Evolutionary conservation across 2,329 filamentous ascomycete genomes (phyloP), one percentile per base, ranked within the genome.

Genomic region (Fusarium tricinctum): DNA sequence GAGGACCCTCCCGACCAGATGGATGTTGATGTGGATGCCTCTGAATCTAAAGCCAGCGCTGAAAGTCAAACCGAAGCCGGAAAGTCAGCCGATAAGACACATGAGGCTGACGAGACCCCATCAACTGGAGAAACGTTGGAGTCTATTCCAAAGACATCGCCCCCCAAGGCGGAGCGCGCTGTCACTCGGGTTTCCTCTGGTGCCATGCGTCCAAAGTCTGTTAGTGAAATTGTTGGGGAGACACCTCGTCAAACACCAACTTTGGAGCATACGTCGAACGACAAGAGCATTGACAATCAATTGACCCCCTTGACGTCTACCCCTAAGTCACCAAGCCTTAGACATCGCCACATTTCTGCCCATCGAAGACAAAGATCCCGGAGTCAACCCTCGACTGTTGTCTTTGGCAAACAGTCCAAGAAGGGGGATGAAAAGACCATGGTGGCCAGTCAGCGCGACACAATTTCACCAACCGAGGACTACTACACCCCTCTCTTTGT

Each of bases 121-220:
- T 51, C 69, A 35, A 59, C 64, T 46, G 26, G 40, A 20, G 28
- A 20, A 58, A 47, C 54, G 42, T 32, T 30, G 47, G 53, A 68
- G 48, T 20, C 52, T 45, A 42, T 54, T 12, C 48, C 45, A 2
- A 70, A 66, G 26, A 74, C 78, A 14, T 59, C 55, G 3, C 54
- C 74, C 3, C 69, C 70, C 19, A 73, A 73, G 12, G 60, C 70
- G 6, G 79, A 82, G 70, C 84, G 89, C 30, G 91, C 91, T 80
- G 90, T 89, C 13, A 92, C 90, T 2, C 81, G 90, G 70, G 88
- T 92, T 22, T 88, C 89, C 5, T 92, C 91, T 12, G 91, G 90
- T 42, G 88, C 89, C 4, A 88, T 92, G 70, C 84, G 88, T 63
- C 88, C 91, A 52, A 93, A 92, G 74, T 92, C 90, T 7, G 89